phyloP scores from a whole-genome alignment of 2,329 filamentous ascomycete genomes.

The Sarocladiaceae sp. region DNA sequence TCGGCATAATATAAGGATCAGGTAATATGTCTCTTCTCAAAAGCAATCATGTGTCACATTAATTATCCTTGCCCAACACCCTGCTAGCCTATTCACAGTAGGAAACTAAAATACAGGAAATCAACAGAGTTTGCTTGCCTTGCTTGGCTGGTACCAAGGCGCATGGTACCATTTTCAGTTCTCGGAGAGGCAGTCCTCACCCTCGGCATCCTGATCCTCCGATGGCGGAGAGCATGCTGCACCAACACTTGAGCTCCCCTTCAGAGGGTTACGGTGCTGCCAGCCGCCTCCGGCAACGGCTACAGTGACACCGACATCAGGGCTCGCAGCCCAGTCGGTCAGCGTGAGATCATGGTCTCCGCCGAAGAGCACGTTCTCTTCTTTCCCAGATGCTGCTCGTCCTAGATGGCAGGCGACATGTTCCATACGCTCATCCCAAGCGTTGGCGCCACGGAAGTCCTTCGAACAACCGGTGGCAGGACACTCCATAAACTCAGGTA shows the following conservation, averaged over 20 bases:
- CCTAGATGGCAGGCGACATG: conserved; percentile 82
- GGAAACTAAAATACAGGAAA: no score
- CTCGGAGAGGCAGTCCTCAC: conserved; percentile 17
- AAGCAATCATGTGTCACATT: no score
- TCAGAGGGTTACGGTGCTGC: conserved; percentile 28
- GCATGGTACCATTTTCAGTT: no score
- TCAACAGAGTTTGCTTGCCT: no score
- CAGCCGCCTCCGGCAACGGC: conserved; percentile 21
- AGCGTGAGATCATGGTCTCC: conserved; percentile 32
- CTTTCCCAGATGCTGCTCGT: conserved; percentile 23
- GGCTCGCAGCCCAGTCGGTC: conserved; percentile 34
- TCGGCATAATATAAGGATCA: no score
- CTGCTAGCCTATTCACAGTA: no score
- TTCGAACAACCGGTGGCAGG: conserved; percentile 55
- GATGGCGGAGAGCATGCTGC: not conserved
- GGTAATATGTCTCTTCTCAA: no score
- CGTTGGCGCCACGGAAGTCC: conserved; percentile 56
- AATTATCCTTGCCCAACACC: no score
- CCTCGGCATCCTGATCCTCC: conserved; percentile 21
- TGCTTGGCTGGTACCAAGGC: no score
- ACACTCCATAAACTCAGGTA: conserved; percentile 59
- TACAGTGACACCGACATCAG: conserved; percentile 33
- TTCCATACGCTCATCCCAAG: conserved; percentile 83
- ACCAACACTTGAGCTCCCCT: not conserved
- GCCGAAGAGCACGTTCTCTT: conserved; percentile 32